These are phyloP conservation scores for Mycena haematopus DNA, from an alignment of 768 basidiomycete species.

Conservation along the genomic window DNA sequence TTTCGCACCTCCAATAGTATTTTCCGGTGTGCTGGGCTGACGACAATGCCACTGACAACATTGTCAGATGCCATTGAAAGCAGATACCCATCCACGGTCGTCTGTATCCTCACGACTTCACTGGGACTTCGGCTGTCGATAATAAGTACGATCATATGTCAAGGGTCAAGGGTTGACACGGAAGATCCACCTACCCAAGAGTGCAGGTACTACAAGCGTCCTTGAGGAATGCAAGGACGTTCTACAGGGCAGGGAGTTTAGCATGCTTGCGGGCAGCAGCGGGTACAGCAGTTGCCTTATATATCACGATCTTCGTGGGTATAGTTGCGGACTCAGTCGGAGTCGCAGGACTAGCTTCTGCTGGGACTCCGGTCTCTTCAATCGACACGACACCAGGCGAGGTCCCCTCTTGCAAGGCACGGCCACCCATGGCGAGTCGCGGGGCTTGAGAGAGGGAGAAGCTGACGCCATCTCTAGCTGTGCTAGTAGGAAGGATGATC, in stretches of 20 bases:
- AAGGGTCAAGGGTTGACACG: background rate
- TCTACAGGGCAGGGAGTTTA: background rate
- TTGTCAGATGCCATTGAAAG: conserved; percentile 9
- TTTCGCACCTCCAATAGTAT: conserved; percentile 15
- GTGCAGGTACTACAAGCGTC: background rate
- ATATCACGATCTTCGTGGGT: background rate
- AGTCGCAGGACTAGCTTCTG: background rate
- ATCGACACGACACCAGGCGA: background rate
- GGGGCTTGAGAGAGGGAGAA: background rate
- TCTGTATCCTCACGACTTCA: conserved; percentile 3
- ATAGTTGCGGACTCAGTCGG: background rate
- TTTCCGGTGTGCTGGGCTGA: conserved; percentile 12
- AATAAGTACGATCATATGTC: background rate
- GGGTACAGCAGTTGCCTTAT: background rate
- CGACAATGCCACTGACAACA: conserved; percentile 13
- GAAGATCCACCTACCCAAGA: background rate
- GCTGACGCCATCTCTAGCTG: conserved; percentile 2
- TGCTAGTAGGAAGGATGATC: conserved; percentile 4
- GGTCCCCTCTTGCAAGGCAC: background rate
- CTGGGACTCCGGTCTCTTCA: background rate
- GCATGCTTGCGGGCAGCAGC: background rate
- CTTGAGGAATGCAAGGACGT: conserved; percentile 8
- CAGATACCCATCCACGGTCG: background rate
- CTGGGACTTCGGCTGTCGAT: background rate
- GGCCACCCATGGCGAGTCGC: background rate